Evolutionary conservation across 2,329 filamentous ascomycete species (phyloP).

Genomic region (Incumbomyces lentus): DNA sequence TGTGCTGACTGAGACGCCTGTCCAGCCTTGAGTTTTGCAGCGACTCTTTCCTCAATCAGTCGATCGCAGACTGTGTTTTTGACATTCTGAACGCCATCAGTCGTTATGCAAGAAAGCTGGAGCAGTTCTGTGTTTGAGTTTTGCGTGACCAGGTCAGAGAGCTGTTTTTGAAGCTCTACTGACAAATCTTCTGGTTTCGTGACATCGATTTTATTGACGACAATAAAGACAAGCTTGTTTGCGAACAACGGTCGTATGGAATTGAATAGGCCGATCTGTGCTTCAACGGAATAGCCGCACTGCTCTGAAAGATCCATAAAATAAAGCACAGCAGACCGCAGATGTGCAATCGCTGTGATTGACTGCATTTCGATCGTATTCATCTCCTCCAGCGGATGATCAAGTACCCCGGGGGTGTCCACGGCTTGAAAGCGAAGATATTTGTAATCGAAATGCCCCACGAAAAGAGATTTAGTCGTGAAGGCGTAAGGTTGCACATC

Average conservation of each 20-base stretch:
- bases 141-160: constrained; percentile 66
- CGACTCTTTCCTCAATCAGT: constrained; percentile 82
- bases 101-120: constrained; percentile 87
- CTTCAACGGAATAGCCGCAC: constrained; percentile 85
- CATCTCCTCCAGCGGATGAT: constrained; percentile 98
- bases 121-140: constrained; percentile 85
- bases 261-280: constrained; percentile 90
- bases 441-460: constrained; percentile 97
- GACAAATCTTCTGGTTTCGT: constrained; percentile 79
- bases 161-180: constrained; percentile 61
- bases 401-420: constrained; percentile 95
- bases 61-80: constrained; percentile 93
- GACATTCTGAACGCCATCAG: constrained; percentile 85
- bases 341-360: constrained; percentile 93
- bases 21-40: constrained; percentile 85
- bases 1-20: constrained; percentile 74
- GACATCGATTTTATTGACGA: constrained; percentile 97
- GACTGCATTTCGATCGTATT: constrained; percentile 99
- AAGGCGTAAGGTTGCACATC: constrained; percentile 97
- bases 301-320: constrained; percentile 98
- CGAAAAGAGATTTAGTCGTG: constrained; percentile 94
- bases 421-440: constrained; percentile 85
- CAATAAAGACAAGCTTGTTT: constrained; percentile 93
- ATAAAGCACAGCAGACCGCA: constrained; percentile 89
- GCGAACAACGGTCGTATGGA: constrained; percentile 94